Evolutionary conservation across 345 rosid genomes (phyloP).

Genomic region (Pelargonium nanum): DNA sequence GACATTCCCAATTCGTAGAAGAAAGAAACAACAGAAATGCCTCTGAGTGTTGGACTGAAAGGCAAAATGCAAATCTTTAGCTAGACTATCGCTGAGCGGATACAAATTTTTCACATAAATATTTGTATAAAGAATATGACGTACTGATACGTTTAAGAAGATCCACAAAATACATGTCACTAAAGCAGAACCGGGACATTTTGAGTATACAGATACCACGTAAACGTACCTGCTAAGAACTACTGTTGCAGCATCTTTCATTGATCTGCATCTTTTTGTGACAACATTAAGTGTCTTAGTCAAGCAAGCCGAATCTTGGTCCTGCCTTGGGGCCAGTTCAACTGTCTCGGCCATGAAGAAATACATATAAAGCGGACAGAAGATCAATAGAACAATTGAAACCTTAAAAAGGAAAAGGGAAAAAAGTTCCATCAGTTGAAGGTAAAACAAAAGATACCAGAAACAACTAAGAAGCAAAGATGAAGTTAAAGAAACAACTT

Average conservation of each 20-base stretch:
- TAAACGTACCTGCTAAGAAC: constrained; percentile 26
- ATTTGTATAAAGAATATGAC: neutral
- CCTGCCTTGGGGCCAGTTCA: constrained; percentile 13
- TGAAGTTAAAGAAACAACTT: constrained; percentile 5
- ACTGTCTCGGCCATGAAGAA: constrained; percentile 36
- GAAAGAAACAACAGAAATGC: constrained; percentile 38
- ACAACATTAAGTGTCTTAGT: constrained; percentile 18
- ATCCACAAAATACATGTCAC: neutral
- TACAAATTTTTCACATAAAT: neutral
- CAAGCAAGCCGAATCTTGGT: constrained; percentile 23
- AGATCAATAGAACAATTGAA: constrained; percentile 33
- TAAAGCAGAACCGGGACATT: neutral
- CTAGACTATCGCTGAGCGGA: neutral
- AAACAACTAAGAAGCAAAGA: neutral
- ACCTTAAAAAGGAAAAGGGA: constrained; percentile 24
- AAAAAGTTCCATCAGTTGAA: neutral
- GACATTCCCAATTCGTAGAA: constrained; percentile 53
- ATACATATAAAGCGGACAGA: constrained; percentile 32
- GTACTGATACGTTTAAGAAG: neutral
- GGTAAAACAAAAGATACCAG: neutral
- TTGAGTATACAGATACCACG: neutral
- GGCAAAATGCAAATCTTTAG: constrained; percentile 5
- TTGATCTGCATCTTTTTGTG: constrained; percentile 23
- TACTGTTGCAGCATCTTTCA: constrained; percentile 34
- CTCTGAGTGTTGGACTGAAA: constrained; percentile 38